Conservation (phyloP, 306 rosid species). For the Ziziphus jujuba region DNA sequence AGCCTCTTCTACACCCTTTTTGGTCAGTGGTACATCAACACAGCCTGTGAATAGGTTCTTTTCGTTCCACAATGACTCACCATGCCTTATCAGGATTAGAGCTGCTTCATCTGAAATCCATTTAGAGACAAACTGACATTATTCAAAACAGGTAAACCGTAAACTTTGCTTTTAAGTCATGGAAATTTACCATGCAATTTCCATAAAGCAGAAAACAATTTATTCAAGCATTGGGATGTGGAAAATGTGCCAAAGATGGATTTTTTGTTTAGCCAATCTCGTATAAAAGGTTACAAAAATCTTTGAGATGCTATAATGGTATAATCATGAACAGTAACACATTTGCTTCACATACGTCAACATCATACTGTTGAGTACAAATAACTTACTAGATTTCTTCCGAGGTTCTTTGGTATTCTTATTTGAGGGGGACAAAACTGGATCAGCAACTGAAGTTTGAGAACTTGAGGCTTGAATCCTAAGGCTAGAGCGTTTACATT, state of each 20-base stretch:
- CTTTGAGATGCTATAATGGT: too few species aligned
- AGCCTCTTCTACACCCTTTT: constrained; percentile 96
- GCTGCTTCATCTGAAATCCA: constrained; percentile 80
- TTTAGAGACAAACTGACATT: constrained; percentile 18
- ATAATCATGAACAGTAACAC: background rate
- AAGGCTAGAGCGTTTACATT: constrained; percentile 25
- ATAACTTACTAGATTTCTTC: constrained; percentile 76
- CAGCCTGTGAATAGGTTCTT: constrained; percentile 98
- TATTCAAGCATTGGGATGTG: background rate
- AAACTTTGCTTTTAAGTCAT: background rate
- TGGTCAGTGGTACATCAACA: constrained; percentile 93
- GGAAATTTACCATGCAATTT: too few species aligned
- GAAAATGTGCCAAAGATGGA: background rate
- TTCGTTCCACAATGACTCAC: constrained; percentile 95
- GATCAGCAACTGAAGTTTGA: constrained; percentile 71
- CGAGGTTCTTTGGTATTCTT: constrained; percentile 45
- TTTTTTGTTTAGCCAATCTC: too few species aligned
- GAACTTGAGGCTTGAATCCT: constrained; percentile 64
- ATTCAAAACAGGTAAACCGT: background rate
- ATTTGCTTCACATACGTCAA: background rate
- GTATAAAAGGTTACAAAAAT: too few species aligned
- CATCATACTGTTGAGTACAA: background rate
- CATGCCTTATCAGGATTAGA: constrained; percentile 88
- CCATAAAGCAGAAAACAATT: background rate
- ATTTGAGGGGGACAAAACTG: constrained; percentile 54